Evolutionary conservation across 2,329 filamentous ascomycete species (phyloP).

Genomic region (Zymoseptoria crescenta): DNA sequence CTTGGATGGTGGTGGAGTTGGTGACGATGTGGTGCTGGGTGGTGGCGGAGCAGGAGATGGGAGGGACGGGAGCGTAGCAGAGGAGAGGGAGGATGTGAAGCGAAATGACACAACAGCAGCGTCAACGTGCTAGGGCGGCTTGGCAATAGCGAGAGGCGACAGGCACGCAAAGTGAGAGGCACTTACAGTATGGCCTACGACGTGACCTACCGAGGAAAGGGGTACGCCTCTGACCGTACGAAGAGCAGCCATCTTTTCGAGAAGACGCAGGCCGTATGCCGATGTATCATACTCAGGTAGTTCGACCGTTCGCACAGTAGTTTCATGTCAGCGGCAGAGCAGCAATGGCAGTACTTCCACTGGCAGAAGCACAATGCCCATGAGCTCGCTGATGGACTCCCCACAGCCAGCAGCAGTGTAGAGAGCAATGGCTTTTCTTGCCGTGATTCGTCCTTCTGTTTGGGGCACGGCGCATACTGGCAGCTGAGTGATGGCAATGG

Average conservation of each 20-base stretch:
- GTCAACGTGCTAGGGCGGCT: neutral
- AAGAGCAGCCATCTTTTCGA: neutral
- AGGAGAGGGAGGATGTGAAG: neutral
- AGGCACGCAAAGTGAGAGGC: neutral
- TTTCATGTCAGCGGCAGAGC: neutral
- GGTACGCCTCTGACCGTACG: neutral
- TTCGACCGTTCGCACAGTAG: neutral
- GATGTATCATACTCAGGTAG: neutral
- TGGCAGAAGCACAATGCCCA: neutral
- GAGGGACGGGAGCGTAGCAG: neutral
- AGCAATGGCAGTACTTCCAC: neutral
- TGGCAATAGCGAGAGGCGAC: neutral
- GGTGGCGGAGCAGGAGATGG: neutral
- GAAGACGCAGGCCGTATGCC: neutral
- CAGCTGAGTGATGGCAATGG: too few relatives aligned
- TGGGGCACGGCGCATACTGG: neutral
- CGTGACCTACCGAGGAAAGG: neutral
- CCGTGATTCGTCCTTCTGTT: neutral
- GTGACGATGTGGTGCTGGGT: neutral
- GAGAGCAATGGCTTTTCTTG: neutral
- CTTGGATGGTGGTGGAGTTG: neutral
- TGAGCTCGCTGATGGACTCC: neutral
- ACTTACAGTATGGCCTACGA: neutral
- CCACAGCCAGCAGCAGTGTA: neutral
- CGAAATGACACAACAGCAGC: neutral